Evolutionary conservation across 495 filamentous ascomycete genomes (phyloP).

Genomic region (Sabuloglossum arenarium): DNA sequence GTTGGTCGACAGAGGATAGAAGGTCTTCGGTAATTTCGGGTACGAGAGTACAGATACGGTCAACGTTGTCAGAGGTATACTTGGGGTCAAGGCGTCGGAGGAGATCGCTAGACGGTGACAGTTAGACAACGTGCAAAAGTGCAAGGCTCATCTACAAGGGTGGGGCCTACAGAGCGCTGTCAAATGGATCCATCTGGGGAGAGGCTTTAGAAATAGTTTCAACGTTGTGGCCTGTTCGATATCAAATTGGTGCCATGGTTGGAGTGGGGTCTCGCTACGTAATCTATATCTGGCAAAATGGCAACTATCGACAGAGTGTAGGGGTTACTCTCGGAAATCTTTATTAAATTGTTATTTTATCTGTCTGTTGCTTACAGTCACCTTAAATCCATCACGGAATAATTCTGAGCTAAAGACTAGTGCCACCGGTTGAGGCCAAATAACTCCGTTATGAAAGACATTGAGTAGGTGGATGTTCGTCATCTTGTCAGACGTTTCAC

Average conservation of each 20-base stretch:
- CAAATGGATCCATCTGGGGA: background rate
- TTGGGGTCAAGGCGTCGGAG: constrained; percentile 94
- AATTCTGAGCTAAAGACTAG: too few relatives aligned
- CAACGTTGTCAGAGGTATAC: constrained; percentile 66
- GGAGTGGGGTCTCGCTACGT: too few relatives aligned
- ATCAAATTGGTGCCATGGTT: background rate
- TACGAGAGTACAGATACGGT: constrained; percentile 62
- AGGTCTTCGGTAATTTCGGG: constrained; percentile 93
- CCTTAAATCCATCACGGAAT: too few relatives aligned
- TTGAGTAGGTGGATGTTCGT: too few relatives aligned
- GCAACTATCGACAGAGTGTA: too few relatives aligned
- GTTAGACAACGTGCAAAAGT: background rate
- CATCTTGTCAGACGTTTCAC: background rate
- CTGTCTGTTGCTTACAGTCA: too few relatives aligned
- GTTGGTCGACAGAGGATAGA: constrained; percentile 90
- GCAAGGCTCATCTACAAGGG: background rate
- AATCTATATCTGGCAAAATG: too few relatives aligned
- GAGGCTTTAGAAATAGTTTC: background rate
- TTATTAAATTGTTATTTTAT: too few relatives aligned
- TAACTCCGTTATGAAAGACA: too few relatives aligned
- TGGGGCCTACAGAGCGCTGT: background rate
- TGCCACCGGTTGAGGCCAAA: too few relatives aligned
- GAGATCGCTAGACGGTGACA: constrained; percentile 46
- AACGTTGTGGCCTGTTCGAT: background rate
- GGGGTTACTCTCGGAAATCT: too few relatives aligned